Percentiles rank a stretch among this genome's conserved stretches.
phyloP scores from a whole-genome alignment of 139 green algal species.

The Chlorella sp. region DNA sequence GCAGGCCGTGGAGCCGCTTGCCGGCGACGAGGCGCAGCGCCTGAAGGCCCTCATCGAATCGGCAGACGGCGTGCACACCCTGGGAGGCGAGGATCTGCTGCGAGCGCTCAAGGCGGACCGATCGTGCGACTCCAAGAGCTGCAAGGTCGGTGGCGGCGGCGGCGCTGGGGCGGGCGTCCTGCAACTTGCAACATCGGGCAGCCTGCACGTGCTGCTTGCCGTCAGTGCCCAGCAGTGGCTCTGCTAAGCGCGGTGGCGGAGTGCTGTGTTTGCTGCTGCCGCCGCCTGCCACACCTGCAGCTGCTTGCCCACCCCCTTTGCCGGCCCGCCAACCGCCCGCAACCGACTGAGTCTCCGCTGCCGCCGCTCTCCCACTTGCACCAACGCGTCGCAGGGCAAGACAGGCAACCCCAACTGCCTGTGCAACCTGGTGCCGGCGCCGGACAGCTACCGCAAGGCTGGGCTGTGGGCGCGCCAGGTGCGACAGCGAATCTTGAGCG shows the following conservation, averaged over 20 bases:
- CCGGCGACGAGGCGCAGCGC: constrained; percentile 3
- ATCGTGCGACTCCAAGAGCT: constrained; percentile 42
- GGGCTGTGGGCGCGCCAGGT: constrained; percentile 77
- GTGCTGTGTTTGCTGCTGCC: background rate
- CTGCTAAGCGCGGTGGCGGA: background rate
- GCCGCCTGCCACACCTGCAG: background rate
- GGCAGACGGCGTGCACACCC: background rate
- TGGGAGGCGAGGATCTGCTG: constrained; percentile 19
- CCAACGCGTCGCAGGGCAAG: constrained; percentile 33
- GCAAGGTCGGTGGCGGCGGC: constrained; percentile 28
- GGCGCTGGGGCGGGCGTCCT: background rate
- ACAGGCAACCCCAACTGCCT: constrained; percentile 80
- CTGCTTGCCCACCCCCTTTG: too few species aligned
- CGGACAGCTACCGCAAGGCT: constrained; percentile 58
- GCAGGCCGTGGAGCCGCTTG: background rate
- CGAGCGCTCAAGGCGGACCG: constrained; percentile 31
- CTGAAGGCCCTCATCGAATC: constrained; percentile 29
- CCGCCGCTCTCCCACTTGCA: background rate
- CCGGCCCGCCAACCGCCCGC: background rate
- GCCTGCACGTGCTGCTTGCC: background rate
- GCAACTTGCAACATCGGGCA: too few species aligned
- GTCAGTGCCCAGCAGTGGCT: background rate
- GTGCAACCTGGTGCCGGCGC: constrained; percentile 66
- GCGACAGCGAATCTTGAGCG: background rate
- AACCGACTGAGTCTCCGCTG: background rate